A percentile compares a stretch with the other conserved stretches of the same genome.
phyloP scores from a whole-genome alignment of 306 rosid genomes.

The Fagus sylvatica region DNA sequence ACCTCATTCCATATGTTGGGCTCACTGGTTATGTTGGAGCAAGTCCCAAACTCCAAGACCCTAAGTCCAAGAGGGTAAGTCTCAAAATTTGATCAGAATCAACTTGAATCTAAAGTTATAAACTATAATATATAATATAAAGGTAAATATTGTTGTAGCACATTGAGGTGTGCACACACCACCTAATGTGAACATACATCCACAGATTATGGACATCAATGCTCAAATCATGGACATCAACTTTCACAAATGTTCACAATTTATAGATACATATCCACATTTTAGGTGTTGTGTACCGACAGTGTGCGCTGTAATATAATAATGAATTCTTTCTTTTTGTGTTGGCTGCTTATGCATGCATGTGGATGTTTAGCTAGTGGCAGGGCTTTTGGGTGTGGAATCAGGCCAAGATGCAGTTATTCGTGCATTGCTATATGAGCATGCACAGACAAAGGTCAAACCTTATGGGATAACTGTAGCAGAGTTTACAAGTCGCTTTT shows the following conservation, averaged over 20 bases:
- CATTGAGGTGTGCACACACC: no score
- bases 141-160: no score
- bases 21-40: slow-evolving; percentile 90
- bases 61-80: slow-evolving; percentile 43
- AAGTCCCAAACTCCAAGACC: slow-evolving; percentile 44
- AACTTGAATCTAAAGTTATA: not conserved
- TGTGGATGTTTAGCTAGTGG: slow-evolving; percentile 49
- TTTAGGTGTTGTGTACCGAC: no score
- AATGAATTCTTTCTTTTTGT: no score
- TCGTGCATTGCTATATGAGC: slow-evolving; percentile 52
- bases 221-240: no score
- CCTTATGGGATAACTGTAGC: slow-evolving; percentile 59
- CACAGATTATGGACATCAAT: no score
- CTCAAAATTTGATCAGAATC: not conserved
- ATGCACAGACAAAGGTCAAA: not conserved
- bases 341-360: no score
- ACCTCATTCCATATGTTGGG: slow-evolving; percentile 80
- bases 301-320: no score
- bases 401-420: slow-evolving; percentile 83
- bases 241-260: no score
- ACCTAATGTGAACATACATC: no score
- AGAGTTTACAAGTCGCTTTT: slow-evolving; percentile 64
- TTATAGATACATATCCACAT: no score
- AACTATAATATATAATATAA: not conserved
- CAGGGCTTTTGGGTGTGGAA: slow-evolving; percentile 76